Base-by-base conservation (phyloP, 2,329 filamentous ascomycete genomes). In the Ophiostoma populinum region DNA sequence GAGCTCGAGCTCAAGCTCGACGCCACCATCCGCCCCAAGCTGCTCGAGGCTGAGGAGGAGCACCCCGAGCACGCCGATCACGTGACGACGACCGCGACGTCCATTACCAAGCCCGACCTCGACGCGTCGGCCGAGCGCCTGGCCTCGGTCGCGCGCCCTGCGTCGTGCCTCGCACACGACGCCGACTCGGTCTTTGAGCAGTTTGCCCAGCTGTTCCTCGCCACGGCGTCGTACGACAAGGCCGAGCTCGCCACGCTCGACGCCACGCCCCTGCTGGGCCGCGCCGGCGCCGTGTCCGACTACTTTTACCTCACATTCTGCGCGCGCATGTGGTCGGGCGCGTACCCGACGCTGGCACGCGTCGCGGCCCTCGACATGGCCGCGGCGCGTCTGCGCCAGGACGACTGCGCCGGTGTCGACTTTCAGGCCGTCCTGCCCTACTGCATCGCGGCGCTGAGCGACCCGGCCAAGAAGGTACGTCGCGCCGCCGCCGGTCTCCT, bases 391-490 rank as follows among this genome's bases (percentile, higher is more conserved):
- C 51, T 83, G 13, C 67, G 69, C 35, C 53, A 56, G 8, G 55
- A 55, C 11, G 62, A 66, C 39, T 61, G 58, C 36, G 52, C 49
- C 16, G 58, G 59, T 15, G 49, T 68, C 7, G 80, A 93, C 50
- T 64, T 86, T 32, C 87, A 95, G 50, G 69, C 72, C 9, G 52
- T 94, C 13, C 50, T 93, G n/a, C 87, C 87, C 3, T 94, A 92
- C 55, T 61, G 77, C 21, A 58, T 94, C 30, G 62, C 68, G 24
- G 80, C 79, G 16, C 65, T 95, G 13, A 64, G 71, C 17, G 87
- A 95, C 51, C 58, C 73, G 5, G 80, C 80, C 2, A 74, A 76
- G 42, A 72, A 73, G 42, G 77, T 93, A 27, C 77, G 86, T 29
- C 72, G 75, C 42, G 74, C 81, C 34, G 80, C 85, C 15, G 74